Evolutionary conservation across 208 protist genomes (phyloP).

Genomic region (Acanthamoeba castellanii): DNA sequence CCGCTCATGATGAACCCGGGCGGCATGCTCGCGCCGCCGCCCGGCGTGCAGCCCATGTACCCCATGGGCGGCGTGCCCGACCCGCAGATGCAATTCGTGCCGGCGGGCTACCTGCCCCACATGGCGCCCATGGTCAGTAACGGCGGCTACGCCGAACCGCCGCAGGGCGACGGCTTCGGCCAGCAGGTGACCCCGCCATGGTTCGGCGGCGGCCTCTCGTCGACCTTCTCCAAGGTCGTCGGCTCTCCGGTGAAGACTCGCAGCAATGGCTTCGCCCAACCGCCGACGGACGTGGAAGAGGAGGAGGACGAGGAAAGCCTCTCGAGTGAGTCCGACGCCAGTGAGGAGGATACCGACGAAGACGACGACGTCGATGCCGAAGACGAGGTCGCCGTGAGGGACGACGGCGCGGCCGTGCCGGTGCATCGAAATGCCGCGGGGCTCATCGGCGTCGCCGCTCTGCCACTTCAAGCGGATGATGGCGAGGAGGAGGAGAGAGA

Average conservation of each 20-base stretch:
- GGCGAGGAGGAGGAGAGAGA: background rate
- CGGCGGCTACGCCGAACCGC: background rate
- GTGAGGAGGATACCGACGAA: background rate
- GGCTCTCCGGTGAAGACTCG: background rate
- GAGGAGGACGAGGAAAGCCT: background rate
- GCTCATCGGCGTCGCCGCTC: background rate
- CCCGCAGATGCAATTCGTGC: background rate
- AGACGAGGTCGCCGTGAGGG: background rate
- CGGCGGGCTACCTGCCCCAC: background rate
- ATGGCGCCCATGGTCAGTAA: background rate
- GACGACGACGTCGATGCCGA: background rate
- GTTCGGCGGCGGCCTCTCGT: background rate
- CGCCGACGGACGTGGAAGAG: background rate
- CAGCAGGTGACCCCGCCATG: background rate
- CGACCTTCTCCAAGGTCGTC: background rate
- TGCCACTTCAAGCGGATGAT: background rate
- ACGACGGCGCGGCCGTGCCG: background rate
- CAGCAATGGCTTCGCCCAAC: background rate
- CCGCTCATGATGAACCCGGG: background rate
- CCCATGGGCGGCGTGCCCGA: background rate
- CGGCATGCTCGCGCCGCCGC: background rate
- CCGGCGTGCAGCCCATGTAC: slow-evolving; percentile 7
- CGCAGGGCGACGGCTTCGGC: background rate
- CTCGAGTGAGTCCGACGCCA: background rate
- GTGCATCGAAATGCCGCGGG: background rate